These are phyloP conservation scores for Pythium periplocum DNA, from an alignment of 352 stramenopile species.

Conservation along the genomic window DNA sequence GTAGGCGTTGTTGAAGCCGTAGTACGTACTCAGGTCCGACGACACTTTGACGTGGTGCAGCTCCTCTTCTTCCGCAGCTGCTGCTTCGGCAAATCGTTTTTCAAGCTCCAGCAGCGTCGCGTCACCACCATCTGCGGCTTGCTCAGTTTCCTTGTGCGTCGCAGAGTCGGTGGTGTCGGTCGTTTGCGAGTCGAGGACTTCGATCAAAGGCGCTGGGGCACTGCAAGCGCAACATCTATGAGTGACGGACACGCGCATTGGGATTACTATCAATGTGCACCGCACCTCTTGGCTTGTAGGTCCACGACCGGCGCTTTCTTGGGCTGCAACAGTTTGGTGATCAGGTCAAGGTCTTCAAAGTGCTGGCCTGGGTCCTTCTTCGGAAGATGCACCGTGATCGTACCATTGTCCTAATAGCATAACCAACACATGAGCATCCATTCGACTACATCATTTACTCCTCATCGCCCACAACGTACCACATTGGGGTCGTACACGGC, in stretches of 20 bases:
- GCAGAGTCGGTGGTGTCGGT: slow-evolving; percentile 10
- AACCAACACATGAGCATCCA: too few relatives aligned
- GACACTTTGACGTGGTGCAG: slow-evolving; percentile 31
- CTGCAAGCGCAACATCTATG: slow-evolving; percentile 4
- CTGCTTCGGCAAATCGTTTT: slow-evolving; percentile 19
- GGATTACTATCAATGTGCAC: too few relatives aligned
- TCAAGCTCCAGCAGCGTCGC: slow-evolving; percentile 53
- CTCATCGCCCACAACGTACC: slow-evolving; percentile 20
- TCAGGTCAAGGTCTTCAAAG: slow-evolving; percentile 91
- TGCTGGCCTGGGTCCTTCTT: slow-evolving; percentile 86
- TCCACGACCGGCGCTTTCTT: slow-evolving; percentile 39
- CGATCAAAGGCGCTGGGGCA: slow-evolving; percentile 60
- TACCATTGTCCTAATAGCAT: slow-evolving; percentile 81
- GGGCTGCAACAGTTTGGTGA: slow-evolving; percentile 87
- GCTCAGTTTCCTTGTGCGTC: background rate
- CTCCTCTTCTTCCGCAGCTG: slow-evolving; percentile 11
- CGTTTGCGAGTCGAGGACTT: slow-evolving; percentile 58
- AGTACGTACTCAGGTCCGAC: slow-evolving; percentile 52
- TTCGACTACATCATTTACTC: too few relatives aligned
- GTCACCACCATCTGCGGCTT: slow-evolving; percentile 1
- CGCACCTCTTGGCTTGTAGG: slow-evolving; percentile 22
- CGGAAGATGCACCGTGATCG: slow-evolving; percentile 86
- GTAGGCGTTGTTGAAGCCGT: slow-evolving; percentile 94
- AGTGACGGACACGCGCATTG: too few relatives aligned
- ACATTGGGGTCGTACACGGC: slow-evolving; percentile 89